Conservation (phyloP, 805 yeast species). For the Metschnikowia arizonensis region DNA sequence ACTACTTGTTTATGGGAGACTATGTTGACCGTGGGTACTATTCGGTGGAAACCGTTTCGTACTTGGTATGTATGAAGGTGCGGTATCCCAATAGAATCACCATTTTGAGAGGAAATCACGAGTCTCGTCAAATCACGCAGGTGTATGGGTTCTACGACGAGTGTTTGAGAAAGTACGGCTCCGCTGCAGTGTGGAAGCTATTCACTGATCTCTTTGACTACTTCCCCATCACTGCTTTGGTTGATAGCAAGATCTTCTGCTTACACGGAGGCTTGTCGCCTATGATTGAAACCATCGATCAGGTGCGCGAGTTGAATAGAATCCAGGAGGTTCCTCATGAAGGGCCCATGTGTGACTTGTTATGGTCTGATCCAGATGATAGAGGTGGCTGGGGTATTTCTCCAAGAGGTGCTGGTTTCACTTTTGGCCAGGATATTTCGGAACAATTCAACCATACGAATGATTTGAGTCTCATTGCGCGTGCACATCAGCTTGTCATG, state of each 20-base stretch:
- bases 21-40: constrained; percentile 90
- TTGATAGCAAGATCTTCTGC: constrained; percentile 86
- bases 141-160: constrained; percentile 96
- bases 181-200: constrained; percentile 89
- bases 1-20: constrained; percentile 51
- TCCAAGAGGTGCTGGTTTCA: constrained; percentile 98
- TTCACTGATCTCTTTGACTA: constrained; percentile 90
- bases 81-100: constrained; percentile 90
- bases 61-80: constrained; percentile 85
- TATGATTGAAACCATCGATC: constrained; percentile 89
- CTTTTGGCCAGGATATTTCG: constrained; percentile 93
- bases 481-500: constrained; percentile 98
- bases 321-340: constrained; percentile 96
- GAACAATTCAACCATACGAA: constrained; percentile 92
- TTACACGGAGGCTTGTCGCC: constrained; percentile 94
- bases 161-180: constrained; percentile 88
- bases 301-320: constrained; percentile 85
- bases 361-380: constrained; percentile 98
- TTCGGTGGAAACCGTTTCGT: constrained; percentile 88
- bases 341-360: constrained; percentile 94
- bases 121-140: constrained; percentile 92
- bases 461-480: constrained; percentile 76
- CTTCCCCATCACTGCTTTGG: constrained; percentile 89
- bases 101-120: constrained; percentile 91
- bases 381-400: constrained; percentile 98